Evolutionary conservation across 73 alveolate genomes (phyloP).

Genomic region (Diophrys appendiculata): DNA sequence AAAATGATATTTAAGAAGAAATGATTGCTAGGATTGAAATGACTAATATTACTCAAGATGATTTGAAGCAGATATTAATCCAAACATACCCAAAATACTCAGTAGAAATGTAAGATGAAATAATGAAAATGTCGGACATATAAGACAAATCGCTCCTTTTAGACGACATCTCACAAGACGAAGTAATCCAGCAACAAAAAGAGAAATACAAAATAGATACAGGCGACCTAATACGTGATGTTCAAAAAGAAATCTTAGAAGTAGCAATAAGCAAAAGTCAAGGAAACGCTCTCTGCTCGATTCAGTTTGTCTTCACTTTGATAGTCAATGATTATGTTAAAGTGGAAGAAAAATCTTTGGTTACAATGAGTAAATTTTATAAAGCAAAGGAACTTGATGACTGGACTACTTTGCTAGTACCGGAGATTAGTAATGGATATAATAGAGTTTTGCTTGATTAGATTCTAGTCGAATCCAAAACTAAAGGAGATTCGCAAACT

Average conservation of each 20-base stretch:
- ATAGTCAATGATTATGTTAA: conserved; percentile 32
- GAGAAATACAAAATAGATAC: conserved; percentile 2
- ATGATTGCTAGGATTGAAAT: not conserved
- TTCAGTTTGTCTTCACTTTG: conserved; percentile 41
- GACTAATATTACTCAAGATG: not conserved
- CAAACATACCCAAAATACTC: not conserved
- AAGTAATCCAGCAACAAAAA: not conserved
- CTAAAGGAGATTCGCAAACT: conserved; percentile 18
- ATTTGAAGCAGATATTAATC: not conserved
- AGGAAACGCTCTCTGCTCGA: conserved; percentile 52
- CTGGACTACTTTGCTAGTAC: conserved; percentile 62
- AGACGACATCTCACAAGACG: not conserved
- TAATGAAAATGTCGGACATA: not conserved
- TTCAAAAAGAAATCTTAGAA: conserved; percentile 38
- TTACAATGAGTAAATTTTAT: conserved; percentile 13
- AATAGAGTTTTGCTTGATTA: conserved; percentile 44
- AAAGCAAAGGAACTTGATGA: conserved; percentile 39
- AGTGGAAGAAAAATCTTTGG: conserved; percentile 18
- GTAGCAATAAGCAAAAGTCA: conserved; percentile 42
- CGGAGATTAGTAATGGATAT: conserved; percentile 16
- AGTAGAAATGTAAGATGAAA: not conserved
- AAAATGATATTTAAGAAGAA: not conserved
- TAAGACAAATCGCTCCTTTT: not conserved
- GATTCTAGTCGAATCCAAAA: conserved; percentile 23
- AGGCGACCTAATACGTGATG: conserved; percentile 24